Conservation (phyloP, 257 asterid genomes). For the Capsicum pubescens region DNA sequence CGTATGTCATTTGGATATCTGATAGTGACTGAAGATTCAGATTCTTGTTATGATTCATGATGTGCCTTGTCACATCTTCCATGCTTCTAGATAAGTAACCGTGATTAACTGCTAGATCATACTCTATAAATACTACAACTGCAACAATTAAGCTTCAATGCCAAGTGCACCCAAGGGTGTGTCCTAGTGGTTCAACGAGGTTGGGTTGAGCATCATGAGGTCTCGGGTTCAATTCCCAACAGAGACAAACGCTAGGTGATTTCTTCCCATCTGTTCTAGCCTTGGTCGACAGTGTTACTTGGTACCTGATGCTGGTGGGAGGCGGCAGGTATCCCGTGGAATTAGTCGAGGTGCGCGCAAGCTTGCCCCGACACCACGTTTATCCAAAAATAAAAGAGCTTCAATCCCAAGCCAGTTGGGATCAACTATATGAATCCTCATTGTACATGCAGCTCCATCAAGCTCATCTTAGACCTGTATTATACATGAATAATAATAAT, state of each 20-base stretch:
- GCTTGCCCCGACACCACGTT: too few species aligned
- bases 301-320: too few species aligned
- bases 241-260: too few species aligned
- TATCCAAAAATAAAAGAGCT: too few species aligned
- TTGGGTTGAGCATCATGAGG: too few species aligned
- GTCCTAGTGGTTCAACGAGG: too few species aligned
- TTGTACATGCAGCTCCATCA: not conserved
- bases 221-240: too few species aligned
- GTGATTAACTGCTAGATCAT: not conserved
- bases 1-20: not conserved
- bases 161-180: not conserved
- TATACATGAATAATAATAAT: not conserved
- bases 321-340: too few species aligned
- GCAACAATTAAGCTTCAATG: not conserved
- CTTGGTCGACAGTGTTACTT: too few species aligned
- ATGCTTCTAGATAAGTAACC: not conserved
- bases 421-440: constrained; percentile 14
- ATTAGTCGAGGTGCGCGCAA: too few species aligned
- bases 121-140: not conserved
- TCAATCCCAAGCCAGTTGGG: not conserved
- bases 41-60: not conserved
- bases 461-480: not conserved
- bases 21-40: not conserved
- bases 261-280: too few species aligned
- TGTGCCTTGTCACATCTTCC: not conserved